These are phyloP conservation scores for Lepidium campestre DNA, from an alignment of 441 rosid species.

Conservation along the genomic window DNA sequence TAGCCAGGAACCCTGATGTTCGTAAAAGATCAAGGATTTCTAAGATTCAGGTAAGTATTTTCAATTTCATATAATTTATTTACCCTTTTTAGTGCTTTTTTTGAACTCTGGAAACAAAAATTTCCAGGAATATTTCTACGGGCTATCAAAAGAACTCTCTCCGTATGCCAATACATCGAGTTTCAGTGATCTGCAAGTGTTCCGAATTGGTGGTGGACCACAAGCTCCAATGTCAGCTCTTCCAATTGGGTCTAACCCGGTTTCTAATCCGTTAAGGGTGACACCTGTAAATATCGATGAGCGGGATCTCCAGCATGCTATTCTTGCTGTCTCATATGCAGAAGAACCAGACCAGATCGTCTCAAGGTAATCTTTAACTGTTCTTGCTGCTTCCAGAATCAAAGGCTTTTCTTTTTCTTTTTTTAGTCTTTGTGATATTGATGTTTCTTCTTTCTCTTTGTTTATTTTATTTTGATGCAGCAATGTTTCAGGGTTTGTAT, in stretches of 20 bases:
- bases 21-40: conserved; percentile 60
- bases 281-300: conserved; percentile 53
- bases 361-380: conserved; percentile 41
- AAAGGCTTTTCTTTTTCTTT: not conserved
- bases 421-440: not conserved
- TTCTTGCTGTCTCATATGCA: conserved; percentile 86
- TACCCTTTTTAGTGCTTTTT: not conserved
- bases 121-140: conserved; percentile 78
- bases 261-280: conserved; percentile 52
- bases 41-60: conserved; percentile 58
- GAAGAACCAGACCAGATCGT: conserved; percentile 67
- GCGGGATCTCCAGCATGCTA: conserved; percentile 54
- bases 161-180: conserved; percentile 61
- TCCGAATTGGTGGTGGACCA: conserved; percentile 82
- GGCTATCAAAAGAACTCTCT: conserved; percentile 67
- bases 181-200: conserved; percentile 60
- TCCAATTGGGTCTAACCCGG: conserved; percentile 70
- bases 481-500: conserved; percentile 73
- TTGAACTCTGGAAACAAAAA: not conserved
- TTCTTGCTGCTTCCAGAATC: not conserved
- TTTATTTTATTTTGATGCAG: conserved; percentile 30
- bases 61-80: not conserved
- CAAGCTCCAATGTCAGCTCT: conserved; percentile 82
- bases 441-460: not conserved
- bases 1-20: conserved; percentile 52